Conservation (phyloP, 225 moss, liverwort and hornwort species). For the Takakia lepidozioides region DNA sequence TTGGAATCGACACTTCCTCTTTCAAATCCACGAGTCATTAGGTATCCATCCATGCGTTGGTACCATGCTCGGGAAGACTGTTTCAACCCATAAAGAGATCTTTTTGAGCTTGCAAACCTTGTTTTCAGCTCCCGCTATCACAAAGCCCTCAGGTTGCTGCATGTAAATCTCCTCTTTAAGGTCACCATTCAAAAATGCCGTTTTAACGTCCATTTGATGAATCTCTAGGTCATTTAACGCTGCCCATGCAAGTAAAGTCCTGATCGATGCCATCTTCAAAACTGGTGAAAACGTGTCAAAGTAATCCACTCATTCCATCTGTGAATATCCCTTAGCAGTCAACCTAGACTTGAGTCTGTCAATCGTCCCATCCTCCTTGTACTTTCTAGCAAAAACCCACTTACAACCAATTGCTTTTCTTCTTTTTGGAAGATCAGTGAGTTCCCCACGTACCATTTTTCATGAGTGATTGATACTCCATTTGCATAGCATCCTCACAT, state of each 20-base stretch:
- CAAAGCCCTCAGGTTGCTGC: background rate
- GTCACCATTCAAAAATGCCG: background rate
- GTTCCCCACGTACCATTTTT: no score
- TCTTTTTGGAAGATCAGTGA: no score
- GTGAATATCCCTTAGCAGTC: slow-evolving; percentile 1
- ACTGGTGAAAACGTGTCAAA: no score
- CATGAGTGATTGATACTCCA: no score
- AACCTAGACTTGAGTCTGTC: background rate
- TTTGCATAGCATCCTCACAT: no score
- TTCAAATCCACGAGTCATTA: background rate
- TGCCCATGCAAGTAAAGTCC: background rate
- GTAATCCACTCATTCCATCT: slow-evolving; percentile 1
- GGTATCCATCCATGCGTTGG: background rate
- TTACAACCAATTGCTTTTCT: background rate
- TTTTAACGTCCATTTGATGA: background rate
- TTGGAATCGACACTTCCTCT: background rate
- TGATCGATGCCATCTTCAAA: no score
- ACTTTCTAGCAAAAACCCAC: background rate
- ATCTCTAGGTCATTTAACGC: background rate
- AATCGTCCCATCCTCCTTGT: background rate
- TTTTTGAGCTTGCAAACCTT: background rate
- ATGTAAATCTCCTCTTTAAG: background rate
- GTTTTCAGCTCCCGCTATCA: background rate
- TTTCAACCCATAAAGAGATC: background rate
- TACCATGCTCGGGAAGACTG: background rate